phyloP scores from a whole-genome alignment of 202 grass and related monocot species.

The Digitaria exilis region DNA sequence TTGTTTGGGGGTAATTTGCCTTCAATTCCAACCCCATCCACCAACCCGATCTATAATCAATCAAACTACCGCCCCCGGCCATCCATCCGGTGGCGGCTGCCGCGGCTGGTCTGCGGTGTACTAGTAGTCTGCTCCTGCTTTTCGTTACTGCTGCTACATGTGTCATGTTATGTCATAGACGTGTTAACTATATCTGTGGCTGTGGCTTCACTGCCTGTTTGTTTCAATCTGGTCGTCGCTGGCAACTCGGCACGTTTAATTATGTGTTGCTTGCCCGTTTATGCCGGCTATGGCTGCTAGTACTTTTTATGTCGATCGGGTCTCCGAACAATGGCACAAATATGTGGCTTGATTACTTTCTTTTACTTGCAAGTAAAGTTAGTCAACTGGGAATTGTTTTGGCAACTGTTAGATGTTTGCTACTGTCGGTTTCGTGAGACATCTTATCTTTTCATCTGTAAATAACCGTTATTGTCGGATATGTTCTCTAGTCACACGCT shows the following conservation, averaged over 20 bases:
- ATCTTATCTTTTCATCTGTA: background rate
- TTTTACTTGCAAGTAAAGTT: background rate
- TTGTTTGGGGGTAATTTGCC: conserved; percentile 38
- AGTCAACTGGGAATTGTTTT: background rate
- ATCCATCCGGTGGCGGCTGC: background rate
- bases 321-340: conserved; percentile 2
- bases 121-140: conserved; percentile 11
- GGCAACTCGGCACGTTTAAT: conserved; percentile 17
- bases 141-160: conserved; percentile 35
- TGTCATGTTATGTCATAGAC: conserved; percentile 45
- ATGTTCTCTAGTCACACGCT: background rate
- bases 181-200: conserved; percentile 19
- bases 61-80: conserved; percentile 12
- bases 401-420: background rate
- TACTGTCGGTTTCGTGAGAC: background rate
- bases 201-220: conserved; percentile 2
- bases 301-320: conserved; percentile 16
- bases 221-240: conserved; percentile 13
- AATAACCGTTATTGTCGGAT: background rate
- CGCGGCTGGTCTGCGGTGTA: background rate
- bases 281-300: conserved; percentile 27
- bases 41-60: conserved; percentile 27
- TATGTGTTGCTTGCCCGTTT: conserved; percentile 30
- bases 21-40: background rate
- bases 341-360: background rate